Conservation (phyloP, 257 asterid species). For the Solanum lycopersicoides region DNA sequence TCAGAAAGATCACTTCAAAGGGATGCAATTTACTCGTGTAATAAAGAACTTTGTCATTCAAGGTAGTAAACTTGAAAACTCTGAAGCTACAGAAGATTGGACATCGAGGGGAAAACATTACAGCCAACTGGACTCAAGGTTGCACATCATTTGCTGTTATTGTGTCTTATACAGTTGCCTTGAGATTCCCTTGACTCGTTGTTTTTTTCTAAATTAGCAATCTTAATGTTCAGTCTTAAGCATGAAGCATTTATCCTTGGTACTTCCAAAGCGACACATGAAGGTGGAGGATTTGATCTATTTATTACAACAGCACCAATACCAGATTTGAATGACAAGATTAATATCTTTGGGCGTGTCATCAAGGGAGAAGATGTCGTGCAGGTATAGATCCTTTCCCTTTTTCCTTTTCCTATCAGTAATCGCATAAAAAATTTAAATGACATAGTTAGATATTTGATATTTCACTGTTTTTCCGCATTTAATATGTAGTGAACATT, state of each 20-base stretch:
- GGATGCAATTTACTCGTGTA: slow-evolving; percentile 76
- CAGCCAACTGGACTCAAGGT: slow-evolving; percentile 79
- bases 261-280: slow-evolving; percentile 62
- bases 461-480: background rate
- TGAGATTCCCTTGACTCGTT: background rate
- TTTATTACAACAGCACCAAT: slow-evolving; percentile 91
- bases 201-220: background rate
- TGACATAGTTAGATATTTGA: background rate
- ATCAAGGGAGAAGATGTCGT: slow-evolving; percentile 89
- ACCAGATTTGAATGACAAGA: slow-evolving; percentile 71
- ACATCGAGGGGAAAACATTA: slow-evolving; percentile 79
- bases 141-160: slow-evolving; percentile 2
- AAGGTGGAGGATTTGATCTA: slow-evolving; percentile 61
- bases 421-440: background rate
- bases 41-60: slow-evolving; percentile 84
- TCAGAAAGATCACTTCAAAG: slow-evolving; percentile 56
- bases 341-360: slow-evolving; percentile 81
- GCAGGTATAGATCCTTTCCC: slow-evolving; percentile 42
- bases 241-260: slow-evolving; percentile 99
- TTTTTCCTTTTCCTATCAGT: background rate
- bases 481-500: background rate
- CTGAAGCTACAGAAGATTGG: slow-evolving; percentile 77
- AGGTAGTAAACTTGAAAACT: slow-evolving; percentile 63
- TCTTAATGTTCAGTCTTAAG: slow-evolving; percentile 29
- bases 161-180: background rate